These are phyloP conservation scores for Scenedesmus sp. DNA, from an alignment of 163 green algal genomes.

Conservation along the genomic window DNA sequence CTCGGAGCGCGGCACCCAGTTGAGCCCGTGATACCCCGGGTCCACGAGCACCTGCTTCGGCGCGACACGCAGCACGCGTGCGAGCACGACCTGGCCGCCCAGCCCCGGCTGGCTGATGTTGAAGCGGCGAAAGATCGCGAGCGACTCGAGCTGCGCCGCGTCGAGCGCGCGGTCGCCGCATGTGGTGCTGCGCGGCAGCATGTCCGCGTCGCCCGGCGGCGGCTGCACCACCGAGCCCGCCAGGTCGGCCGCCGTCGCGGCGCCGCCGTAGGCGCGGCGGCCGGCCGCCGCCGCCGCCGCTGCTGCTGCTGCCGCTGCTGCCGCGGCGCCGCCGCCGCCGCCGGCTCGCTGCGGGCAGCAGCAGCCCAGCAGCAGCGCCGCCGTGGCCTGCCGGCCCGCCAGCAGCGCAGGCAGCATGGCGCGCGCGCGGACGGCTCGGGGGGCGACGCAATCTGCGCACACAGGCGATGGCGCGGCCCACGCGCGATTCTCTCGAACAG, in stretches of 20 bases:
- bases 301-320: conserved; percentile 12
- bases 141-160: conserved; percentile 6
- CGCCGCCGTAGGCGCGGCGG: neutral
- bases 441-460: too few relatives aligned
- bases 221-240: neutral
- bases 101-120: conserved; percentile 46
- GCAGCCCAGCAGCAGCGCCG: too few relatives aligned
- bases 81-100: conserved; percentile 45
- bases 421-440: too few relatives aligned
- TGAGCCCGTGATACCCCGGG: conserved; percentile 47
- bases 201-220: neutral
- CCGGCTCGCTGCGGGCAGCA: too few relatives aligned
- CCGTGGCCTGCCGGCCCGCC: too few relatives aligned
- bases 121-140: conserved; percentile 35
- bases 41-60: conserved; percentile 36
- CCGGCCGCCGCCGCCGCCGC: neutral
- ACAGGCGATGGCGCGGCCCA: too few relatives aligned
- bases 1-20: conserved; percentile 15
- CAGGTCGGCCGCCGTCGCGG: too few relatives aligned
- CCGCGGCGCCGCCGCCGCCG: too few relatives aligned
- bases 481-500: too few relatives aligned
- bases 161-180: neutral
- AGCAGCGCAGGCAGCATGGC: neutral
- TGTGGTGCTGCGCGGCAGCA: neutral
- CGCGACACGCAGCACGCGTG: conserved; percentile 35